Base-by-base conservation (phyloP, 176 grass and related monocot genomes). In the Puya raimondii region DNA sequence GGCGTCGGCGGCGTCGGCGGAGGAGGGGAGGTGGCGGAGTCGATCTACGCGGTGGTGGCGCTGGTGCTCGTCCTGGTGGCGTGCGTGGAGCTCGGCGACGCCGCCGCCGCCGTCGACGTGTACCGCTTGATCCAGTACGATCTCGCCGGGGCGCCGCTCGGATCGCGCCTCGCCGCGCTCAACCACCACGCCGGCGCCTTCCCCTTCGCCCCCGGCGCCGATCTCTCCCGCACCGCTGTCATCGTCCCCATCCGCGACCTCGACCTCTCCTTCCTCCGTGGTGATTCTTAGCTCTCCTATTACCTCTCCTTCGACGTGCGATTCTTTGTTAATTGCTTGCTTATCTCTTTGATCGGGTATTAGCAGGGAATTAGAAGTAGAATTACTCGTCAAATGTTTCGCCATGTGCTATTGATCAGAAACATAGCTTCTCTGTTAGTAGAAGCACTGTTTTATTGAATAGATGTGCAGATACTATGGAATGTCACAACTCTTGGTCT, bases 121-220 rank as follows among this genome's bases (percentile, higher is more conserved):
- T 93, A 90, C 84, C 94, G 94, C 15, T 72, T 93, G 67, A 85
- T 93, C 84, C 94, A 99, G 84, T 99, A 99, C 87, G 94, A 99
- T 88, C 87, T 99, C 51, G 80, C 86, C 11, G 84, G 82, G 33
- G 77, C 80, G 4, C 87, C 82, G 13, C 82, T 87, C 23, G 87
- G 87, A 64, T 93, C 94, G 8, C 94, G 89, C 78, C 54, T 84
- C 67, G 86, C 84, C 3, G 53, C 53, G 1, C 77, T 90, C 74
- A 90, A 90, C 74, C 80, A 99, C 78, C 89, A 92, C 65, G 89
- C 94, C 26, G 82, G 76, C 12, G 78, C 77, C 0, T 49, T 85
- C 61, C 87, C 89, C 50, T 72, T 93, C 69, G 76, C 87, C 49
- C 59, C 86, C 0, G 85, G 61, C 17, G 81, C 90, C 0, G 94